Percentiles rank a stretch among this genome's conserved stretches.
Conservation (phyloP, 805 yeast species). For the Pichia cephalocereana region DNA sequence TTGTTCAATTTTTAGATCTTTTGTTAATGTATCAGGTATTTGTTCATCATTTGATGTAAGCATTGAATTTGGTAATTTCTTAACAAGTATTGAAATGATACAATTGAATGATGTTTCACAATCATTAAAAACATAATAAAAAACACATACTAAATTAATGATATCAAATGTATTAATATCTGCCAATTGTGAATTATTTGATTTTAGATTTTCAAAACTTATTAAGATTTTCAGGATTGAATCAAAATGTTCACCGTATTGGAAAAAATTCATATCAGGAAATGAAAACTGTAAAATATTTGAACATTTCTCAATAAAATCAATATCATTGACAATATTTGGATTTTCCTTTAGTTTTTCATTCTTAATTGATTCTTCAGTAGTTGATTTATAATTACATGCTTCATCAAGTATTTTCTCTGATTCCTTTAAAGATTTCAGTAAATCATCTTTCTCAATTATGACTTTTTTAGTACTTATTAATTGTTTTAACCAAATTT, state of each 20-base stretch:
- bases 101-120: slow-evolving; percentile 18
- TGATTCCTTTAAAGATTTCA: slow-evolving; percentile 12
- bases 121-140: slow-evolving; percentile 18
- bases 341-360: slow-evolving; percentile 11
- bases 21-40: slow-evolving; percentile 6
- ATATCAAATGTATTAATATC: slow-evolving; percentile 10
- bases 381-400: slow-evolving; percentile 21
- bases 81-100: slow-evolving; percentile 18
- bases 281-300: slow-evolving; percentile 18
- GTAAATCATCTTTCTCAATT: slow-evolving; percentile 3
- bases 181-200: slow-evolving; percentile 6
- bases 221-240: slow-evolving; percentile 19
- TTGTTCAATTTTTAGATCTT: slow-evolving; percentile 10
- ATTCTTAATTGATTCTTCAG: slow-evolving; percentile 11
- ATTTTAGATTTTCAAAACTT: slow-evolving; percentile 14
- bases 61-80: slow-evolving; percentile 20
- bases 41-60: slow-evolving; percentile 2
- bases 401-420: slow-evolving; percentile 19
- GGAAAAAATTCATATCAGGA: slow-evolving; percentile 22
- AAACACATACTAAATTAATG: slow-evolving; percentile 20
- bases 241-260: slow-evolving; percentile 23
- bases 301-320: slow-evolving; percentile 18
- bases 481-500: slow-evolving; percentile 43
- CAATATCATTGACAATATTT: slow-evolving; percentile 8
- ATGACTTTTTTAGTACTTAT: slow-evolving; percentile 27